Base-by-base conservation (phyloP, 768 basidiomycete genomes). In the Wakefieldia striispora region DNA sequence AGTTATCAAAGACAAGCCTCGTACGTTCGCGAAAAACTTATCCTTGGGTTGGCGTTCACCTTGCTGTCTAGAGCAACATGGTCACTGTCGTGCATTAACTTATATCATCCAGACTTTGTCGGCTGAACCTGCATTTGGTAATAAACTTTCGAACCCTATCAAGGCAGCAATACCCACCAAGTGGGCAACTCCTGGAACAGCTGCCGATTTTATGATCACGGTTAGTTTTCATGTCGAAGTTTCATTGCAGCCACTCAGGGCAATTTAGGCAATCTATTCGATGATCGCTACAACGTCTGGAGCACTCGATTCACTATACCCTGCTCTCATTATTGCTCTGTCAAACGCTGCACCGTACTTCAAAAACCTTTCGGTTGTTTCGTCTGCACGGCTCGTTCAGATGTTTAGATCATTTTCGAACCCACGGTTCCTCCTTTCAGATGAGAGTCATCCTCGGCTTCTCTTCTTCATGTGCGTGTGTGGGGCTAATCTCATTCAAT, bases 101-200 rank as follows among this genome's bases (percentile, higher is more conserved):
- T 97, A 95, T 67, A 86, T 97, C 53, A 73, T 98, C 5, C 97
- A 98, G 63, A 86, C 89, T 3, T 69, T 99, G 31, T 95, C 94
- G 3, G 86, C 93, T 0, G 92, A 97, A 58, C 75, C 80, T 26
- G 73, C 78, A 0, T 95, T 97, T 60, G 90, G 87, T 2, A 58
- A 68, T n/a, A 80, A 81, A 46, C 71, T 97, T 29, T 75, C 76
- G n/a, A 75, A 72, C 41, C 82, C 85, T 3, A 71, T 91, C 37
- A 84, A 76, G 59, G 71, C 80, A 2, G 74, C 83, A 35, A 64
- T 93, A 40, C 89, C 91, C 3, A 72, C 82, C 9, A 95, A 91
- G 66, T 95, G 84, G 86, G 76, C 77, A 45, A 75, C 81, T 24
- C 69, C 76, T 21, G 91, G 91, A 17, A 85, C 82, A 27, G 82